These are phyloP conservation scores for Exsudoporus frostii DNA, from an alignment of 768 basidiomycete genomes.

Conservation along the genomic window DNA sequence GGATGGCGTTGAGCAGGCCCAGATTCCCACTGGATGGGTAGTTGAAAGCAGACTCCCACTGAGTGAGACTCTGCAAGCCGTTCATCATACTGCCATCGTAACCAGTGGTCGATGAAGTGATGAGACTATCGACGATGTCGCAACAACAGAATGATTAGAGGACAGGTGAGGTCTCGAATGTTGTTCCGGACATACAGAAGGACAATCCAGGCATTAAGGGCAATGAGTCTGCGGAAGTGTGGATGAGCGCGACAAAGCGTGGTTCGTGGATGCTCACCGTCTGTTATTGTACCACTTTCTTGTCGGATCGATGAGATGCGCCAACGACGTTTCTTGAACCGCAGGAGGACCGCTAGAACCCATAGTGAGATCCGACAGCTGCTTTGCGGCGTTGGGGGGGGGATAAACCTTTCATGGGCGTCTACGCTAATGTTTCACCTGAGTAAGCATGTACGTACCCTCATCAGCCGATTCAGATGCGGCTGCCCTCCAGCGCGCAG, in stretches of 20 bases:
- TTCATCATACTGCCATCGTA: slow-evolving; percentile 82
- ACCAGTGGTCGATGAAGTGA: slow-evolving; percentile 72
- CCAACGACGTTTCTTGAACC: slow-evolving; percentile 37
- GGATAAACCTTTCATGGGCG: no score
- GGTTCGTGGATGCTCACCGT: slow-evolving; percentile 38
- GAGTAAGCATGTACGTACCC: no score
- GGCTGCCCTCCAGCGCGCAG: no score
- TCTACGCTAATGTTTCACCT: no score
- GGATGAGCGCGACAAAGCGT: not conserved
- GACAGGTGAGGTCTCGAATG: not conserved
- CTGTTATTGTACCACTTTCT: slow-evolving; percentile 77
- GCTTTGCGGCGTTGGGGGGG: not conserved
- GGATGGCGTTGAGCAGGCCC: slow-evolving; percentile 71
- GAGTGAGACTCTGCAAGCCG: slow-evolving; percentile 65
- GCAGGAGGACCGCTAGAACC: slow-evolving; percentile 48
- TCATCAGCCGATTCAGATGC: no score
- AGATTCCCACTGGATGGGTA: slow-evolving; percentile 53
- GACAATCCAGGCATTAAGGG: slow-evolving; percentile 67
- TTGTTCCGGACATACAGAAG: slow-evolving; percentile 49
- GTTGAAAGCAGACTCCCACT: slow-evolving; percentile 62
- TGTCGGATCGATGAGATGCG: slow-evolving; percentile 58
- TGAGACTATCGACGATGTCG: slow-evolving; percentile 41
- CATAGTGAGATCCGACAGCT: slow-evolving; percentile 39
- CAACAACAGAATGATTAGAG: not conserved
- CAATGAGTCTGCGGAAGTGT: slow-evolving; percentile 44